These are phyloP conservation scores for Chytridiales sp. DNA, from an alignment of 371 early-diverging fungal genomes.

Conservation along the genomic window DNA sequence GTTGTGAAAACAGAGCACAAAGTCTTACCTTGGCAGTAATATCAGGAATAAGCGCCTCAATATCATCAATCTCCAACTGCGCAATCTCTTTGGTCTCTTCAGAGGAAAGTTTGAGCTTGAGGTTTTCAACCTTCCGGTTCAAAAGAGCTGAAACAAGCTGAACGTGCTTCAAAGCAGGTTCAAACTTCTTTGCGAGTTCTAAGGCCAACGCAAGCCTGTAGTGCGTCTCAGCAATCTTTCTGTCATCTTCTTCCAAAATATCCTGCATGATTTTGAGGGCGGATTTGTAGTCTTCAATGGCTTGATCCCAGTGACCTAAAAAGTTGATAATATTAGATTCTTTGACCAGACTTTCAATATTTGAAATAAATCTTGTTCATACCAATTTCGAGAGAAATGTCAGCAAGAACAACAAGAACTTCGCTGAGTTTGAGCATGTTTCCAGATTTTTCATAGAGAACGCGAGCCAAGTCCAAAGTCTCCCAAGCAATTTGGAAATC, in stretches of 20 bases:
- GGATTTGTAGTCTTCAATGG: conserved; percentile 68
- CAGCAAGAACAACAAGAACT: conserved; percentile 42
- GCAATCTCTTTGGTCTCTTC: conserved; percentile 6
- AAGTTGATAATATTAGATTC: not conserved
- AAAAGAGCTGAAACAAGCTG: conserved; percentile 58
- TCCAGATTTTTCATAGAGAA: conserved; percentile 68
- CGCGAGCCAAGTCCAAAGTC: conserved; percentile 79
- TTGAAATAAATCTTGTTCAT: conserved; percentile 14
- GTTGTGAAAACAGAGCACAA: not conserved
- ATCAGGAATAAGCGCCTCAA: conserved; percentile 19
- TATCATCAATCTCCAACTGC: conserved; percentile 13
- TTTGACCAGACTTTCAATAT: not conserved
- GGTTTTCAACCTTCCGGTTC: conserved; percentile 46
- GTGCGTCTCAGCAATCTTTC: conserved; percentile 82
- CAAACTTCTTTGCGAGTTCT: conserved; percentile 58
- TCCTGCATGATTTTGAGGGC: conserved; percentile 69
- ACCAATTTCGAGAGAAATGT: conserved; percentile 84
- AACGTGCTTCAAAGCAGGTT: conserved; percentile 60
- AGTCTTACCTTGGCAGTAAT: conserved; percentile 14
- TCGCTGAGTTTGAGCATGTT: conserved; percentile 49
- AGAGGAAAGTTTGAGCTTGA: conserved; percentile 17
- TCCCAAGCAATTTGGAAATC: conserved; percentile 91
- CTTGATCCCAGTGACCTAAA: conserved; percentile 80
- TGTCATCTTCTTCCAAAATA: conserved; percentile 58
- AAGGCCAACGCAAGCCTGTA: conserved; percentile 73